Base-by-base conservation (phyloP, 1,139 yeast species). In the Candida sp. region DNA sequence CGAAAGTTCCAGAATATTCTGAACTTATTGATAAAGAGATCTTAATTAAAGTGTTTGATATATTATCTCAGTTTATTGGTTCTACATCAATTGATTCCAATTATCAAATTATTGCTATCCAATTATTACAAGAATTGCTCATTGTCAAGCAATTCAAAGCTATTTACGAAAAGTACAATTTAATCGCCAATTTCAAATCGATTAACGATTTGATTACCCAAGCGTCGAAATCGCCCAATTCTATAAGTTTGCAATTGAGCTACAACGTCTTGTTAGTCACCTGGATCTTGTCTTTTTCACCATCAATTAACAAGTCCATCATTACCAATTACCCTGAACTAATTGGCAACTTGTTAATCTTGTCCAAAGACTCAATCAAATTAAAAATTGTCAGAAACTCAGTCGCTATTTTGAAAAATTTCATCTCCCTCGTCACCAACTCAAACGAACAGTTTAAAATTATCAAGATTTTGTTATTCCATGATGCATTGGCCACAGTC, bases 311-410 rank as follows among this genome's bases (percentile, higher is more conserved):
- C 44, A 59, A 64, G 45, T 74, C 74, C 30, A 64, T 89, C 45
- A 72, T 82, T 38, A 78, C 81, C 41, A 67, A 81, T 49, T 76
- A 76, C 52, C 78, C 93, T 21, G 84, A 80, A 45, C 69, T 88
- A 44, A 77, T 86, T 43, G 79, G 74, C 5, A 64, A 63, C 43
- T 64, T 79, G 46, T 72, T 79, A 45, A 54, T 57, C 5, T 68
- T 77, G 42, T 71, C 83, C 12, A 87, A 85, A 60, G 81, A 82
- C 47, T 88, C 97, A 1, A 87, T 93, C 55, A 93, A 93, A 70
- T 95, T 91, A 67, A 93, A 93, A 68, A 82, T 93, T 46, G 87
- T 89, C 35, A 77, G 99, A 60, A 73, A 93, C 42, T 75, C 95
- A 21, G 75, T 89, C 34, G 85, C 96, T 2, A 81, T 84, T 36